Percentiles rank a stretch among this genome's conserved stretches.
Conservation (phyloP, 2,329 filamentous ascomycete genomes). For the Pezicula carpinea region DNA sequence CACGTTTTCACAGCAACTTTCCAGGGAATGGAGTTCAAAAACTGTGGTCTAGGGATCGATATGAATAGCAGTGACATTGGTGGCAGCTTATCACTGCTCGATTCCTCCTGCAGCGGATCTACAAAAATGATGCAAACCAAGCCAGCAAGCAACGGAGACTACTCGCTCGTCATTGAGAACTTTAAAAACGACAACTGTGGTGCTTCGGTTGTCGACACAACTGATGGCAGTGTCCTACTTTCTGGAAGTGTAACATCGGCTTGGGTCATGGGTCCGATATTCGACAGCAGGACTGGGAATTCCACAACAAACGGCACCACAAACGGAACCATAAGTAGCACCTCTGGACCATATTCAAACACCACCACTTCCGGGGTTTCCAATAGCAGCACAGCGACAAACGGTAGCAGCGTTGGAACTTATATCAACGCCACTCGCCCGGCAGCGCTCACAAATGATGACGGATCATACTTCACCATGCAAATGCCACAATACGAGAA, state of each 20-base stretch:
- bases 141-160: background rate
- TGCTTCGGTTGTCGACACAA: background rate
- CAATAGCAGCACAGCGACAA: background rate
- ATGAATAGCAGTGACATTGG: background rate
- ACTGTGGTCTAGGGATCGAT: slow-evolving; percentile 21
- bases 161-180: slow-evolving; percentile 1
- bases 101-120: background rate
- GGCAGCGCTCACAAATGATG: slow-evolving; percentile 26
- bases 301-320: background rate
- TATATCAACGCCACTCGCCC: background rate
- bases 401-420: background rate
- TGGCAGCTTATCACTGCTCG: slow-evolving; percentile 1
- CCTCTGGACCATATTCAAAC: background rate
- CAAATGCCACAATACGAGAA: slow-evolving; percentile 37
- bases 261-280: slow-evolving; percentile 1
- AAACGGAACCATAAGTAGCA: background rate
- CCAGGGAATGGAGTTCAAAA: slow-evolving; percentile 20
- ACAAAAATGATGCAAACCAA: slow-evolving; percentile 3
- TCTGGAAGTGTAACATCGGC: background rate
- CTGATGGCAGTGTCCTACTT: background rate
- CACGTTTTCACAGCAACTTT: slow-evolving; percentile 1
- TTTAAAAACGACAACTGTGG: background rate
- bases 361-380: background rate
- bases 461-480: slow-evolving; percentile 36
- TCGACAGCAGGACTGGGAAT: background rate